phyloP scores from a whole-genome alignment of 2,329 filamentous ascomycete species.

The Sporothrix luriei region DNA sequence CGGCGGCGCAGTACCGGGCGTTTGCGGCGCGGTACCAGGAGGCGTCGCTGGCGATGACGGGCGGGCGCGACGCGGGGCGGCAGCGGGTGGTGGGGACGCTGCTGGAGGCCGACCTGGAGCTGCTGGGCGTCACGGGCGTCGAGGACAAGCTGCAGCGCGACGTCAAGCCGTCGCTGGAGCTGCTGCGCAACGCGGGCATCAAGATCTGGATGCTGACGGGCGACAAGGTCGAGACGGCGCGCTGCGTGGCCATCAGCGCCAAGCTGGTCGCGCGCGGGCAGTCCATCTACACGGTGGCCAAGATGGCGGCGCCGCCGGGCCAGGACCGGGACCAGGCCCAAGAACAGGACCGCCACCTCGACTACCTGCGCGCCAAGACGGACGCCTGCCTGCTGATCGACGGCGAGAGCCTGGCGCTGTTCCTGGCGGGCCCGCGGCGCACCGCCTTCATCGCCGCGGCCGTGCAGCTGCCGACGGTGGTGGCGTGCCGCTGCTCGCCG shows the following conservation, averaged over 20 bases:
- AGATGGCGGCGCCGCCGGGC: too few species aligned
- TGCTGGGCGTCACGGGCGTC: slow-evolving; percentile 95
- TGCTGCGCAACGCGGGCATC: slow-evolving; percentile 93
- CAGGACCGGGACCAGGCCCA: too few species aligned
- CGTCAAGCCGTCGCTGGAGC: slow-evolving; percentile 91
- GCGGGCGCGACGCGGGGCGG: slow-evolving; percentile 75
- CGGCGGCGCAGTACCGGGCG: slow-evolving; percentile 74
- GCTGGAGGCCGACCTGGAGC: slow-evolving; percentile 84
- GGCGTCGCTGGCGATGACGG: slow-evolving; percentile 76
- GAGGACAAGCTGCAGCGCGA: slow-evolving; percentile 96
- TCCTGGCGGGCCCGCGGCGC: slow-evolving; percentile 73
- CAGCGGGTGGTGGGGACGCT: slow-evolving; percentile 75
- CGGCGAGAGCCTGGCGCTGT: slow-evolving; percentile 82
- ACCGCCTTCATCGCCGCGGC: slow-evolving; percentile 85
- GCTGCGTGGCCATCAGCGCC: slow-evolving; percentile 92
- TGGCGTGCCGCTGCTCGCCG: slow-evolving; percentile 94
- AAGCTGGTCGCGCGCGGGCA: slow-evolving; percentile 93
- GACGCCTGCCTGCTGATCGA: slow-evolving; percentile 90
- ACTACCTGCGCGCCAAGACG: slow-evolving; percentile 84
- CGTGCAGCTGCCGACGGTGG: slow-evolving; percentile 84
- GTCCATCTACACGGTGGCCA: slow-evolving; percentile 90
- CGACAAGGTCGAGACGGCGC: slow-evolving; percentile 96
- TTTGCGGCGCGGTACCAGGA: slow-evolving; percentile 76
- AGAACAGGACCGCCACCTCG: slow-evolving; percentile 85
- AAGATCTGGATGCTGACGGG: slow-evolving; percentile 99